phyloP scores from a whole-genome alignment of 2,329 filamentous ascomycete species.

The Colletotrichum australisinense region DNA sequence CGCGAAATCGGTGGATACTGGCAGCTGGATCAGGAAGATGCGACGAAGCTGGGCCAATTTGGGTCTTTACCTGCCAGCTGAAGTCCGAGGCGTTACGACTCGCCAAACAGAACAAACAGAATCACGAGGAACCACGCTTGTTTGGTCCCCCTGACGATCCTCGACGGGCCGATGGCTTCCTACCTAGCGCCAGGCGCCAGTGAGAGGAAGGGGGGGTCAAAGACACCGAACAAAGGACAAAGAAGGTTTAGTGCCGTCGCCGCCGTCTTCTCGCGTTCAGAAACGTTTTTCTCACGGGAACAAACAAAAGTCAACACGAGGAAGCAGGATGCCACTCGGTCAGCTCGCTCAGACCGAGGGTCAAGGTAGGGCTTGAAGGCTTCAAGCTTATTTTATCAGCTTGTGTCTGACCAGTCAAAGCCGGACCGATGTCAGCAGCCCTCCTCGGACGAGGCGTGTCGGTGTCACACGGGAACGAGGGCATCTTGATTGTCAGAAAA shows the following conservation, averaged over 20 bases:
- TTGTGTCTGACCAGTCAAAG: constrained; percentile 1
- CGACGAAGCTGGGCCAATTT: not conserved
- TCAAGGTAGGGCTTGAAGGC: not conserved
- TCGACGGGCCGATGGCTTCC: not conserved
- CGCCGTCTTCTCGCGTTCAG: not conserved
- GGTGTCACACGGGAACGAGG: not conserved
- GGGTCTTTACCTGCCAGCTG: not conserved
- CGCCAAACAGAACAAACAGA: not conserved
- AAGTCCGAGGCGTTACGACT: not conserved
- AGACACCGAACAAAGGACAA: constrained; percentile 5
- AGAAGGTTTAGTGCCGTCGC: not conserved
- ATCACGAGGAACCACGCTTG: not conserved
- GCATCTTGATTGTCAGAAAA: constrained; percentile 8
- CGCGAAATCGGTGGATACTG: constrained; percentile 24
- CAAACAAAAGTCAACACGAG: not conserved
- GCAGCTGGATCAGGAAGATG: constrained; percentile 25
- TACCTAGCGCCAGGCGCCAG: not conserved
- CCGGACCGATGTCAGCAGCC: constrained; percentile 4
- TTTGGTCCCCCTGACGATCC: not conserved
- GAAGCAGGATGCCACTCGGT: not conserved
- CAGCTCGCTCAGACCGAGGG: not conserved
- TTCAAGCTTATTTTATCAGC: not conserved
- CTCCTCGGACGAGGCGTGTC: not conserved
- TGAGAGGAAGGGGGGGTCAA: constrained; percentile 11
- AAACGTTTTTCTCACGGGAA: not conserved